A percentile compares a stretch with the other conserved stretches of the same genome.
phyloP scores from a whole-genome alignment of 2,329 filamentous ascomycete species.

The Diplodia scrobiculata region DNA sequence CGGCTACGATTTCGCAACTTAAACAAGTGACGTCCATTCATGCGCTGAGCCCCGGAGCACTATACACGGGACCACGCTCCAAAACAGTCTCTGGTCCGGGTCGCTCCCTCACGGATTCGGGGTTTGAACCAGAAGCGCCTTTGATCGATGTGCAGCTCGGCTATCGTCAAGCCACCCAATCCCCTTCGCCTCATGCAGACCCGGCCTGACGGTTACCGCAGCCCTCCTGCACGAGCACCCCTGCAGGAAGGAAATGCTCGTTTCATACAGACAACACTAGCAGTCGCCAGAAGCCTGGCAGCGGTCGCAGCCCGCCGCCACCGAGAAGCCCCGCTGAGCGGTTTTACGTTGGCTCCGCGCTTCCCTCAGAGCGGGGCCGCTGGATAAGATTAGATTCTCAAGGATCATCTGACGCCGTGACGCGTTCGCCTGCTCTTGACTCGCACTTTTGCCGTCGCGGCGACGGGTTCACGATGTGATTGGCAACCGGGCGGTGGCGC shows the following conservation, averaged over 20 bases:
- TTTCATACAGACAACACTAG: not conserved
- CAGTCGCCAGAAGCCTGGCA: not conserved
- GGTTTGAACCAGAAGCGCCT: not conserved
- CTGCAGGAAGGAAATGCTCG: not conserved
- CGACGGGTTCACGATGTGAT: not conserved
- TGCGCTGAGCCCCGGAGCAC: not conserved
- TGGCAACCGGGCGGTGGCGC: not conserved
- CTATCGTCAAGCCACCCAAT: not conserved
- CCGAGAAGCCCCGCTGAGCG: not conserved
- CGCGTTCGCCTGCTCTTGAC: not conserved
- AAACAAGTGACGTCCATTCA: not conserved
- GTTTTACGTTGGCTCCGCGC: not conserved
- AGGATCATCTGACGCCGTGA: not conserved
- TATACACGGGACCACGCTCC: not conserved
- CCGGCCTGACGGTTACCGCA: not conserved
- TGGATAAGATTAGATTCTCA: slow-evolving; percentile 8
- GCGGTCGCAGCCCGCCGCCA: no score
- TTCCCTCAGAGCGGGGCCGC: not conserved
- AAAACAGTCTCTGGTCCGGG: not conserved
- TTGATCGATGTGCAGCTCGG: not conserved
- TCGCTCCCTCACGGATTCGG: not conserved
- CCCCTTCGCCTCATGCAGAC: not conserved
- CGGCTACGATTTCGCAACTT: not conserved
- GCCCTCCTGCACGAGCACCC: not conserved
- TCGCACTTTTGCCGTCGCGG: not conserved